Evolutionary conservation across 2,329 filamentous ascomycete genomes (phyloP).

Genomic region (Periconia digitata): DNA sequence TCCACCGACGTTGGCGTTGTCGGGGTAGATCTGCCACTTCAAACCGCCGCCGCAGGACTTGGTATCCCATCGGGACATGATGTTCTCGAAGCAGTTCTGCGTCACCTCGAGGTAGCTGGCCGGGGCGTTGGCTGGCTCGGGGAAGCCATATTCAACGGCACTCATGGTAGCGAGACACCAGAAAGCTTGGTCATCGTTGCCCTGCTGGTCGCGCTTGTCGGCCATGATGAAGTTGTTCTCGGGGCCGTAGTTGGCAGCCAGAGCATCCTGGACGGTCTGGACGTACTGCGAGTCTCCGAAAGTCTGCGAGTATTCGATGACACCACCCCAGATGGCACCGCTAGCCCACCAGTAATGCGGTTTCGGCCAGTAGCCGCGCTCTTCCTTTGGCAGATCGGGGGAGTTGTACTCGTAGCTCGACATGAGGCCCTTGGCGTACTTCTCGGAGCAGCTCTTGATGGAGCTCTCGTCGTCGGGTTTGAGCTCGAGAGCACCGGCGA

Average conservation of each 20-base stretch:
- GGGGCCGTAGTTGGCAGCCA: conserved; percentile 46
- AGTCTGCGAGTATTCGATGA: conserved; percentile 51
- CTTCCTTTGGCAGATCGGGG: conserved; percentile 19
- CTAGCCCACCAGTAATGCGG: conserved; percentile 54
- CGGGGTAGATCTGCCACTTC: conserved; percentile 77
- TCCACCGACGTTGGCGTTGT: conserved; percentile 63
- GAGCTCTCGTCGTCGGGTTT: conserved; percentile 37
- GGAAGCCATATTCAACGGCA: conserved; percentile 69
- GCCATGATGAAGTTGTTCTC: conserved; percentile 50
- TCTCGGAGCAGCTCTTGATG: conserved; percentile 27
- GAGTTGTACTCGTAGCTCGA: conserved; percentile 37
- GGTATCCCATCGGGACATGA: conserved; percentile 70
- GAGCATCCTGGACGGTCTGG: conserved; percentile 44
- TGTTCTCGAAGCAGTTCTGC: conserved; percentile 71
- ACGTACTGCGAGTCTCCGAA: conserved; percentile 50
- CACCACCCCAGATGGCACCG: conserved; percentile 42
- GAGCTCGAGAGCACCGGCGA: conserved; percentile 31
- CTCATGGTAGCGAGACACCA: conserved; percentile 70
- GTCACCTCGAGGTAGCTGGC: conserved; percentile 64
- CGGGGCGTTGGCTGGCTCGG: conserved; percentile 54
- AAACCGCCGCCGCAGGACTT: conserved; percentile 70
- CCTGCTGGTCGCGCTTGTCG: conserved; percentile 44
- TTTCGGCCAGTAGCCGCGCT: conserved; percentile 45
- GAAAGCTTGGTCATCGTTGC: conserved; percentile 76
- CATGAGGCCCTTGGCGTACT: conserved; percentile 40